These are phyloP conservation scores for Akebia trifoliata DNA, from an alignment of 164 flowering plant genomes.

Conservation along the genomic window DNA sequence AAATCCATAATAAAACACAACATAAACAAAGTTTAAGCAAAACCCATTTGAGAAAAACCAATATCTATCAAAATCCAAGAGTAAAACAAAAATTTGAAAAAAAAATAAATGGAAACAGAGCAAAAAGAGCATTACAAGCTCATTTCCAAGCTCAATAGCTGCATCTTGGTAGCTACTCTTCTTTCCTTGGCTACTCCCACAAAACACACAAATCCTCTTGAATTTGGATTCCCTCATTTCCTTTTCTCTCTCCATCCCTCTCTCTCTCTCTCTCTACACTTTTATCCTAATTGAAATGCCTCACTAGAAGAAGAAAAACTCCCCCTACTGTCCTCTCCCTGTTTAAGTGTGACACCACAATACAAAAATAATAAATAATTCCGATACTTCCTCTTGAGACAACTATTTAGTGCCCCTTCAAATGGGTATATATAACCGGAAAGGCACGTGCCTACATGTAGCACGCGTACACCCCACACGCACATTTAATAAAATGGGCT, in stretches of 20 bases:
- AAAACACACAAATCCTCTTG: conserved; percentile 91
- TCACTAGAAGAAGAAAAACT: not conserved
- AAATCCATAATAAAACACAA: too few species aligned
- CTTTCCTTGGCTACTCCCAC: conserved; percentile 97
- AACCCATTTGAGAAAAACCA: not conserved
- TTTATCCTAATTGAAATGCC: not conserved
- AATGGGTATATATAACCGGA: conserved; percentile 27
- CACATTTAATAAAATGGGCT: not conserved
- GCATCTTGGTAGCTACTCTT: conserved; percentile 91
- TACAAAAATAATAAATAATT: conserved; percentile 6
- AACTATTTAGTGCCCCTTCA: conserved; percentile 17
- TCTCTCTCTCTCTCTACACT: conserved; percentile 4
- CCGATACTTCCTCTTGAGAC: conserved; percentile 10
- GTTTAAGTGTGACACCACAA: conserved; percentile 10
- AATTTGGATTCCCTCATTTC: conserved; percentile 59
- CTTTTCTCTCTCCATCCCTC: conserved; percentile 46
- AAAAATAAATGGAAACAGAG: too few species aligned
- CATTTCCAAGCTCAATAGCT: conserved; percentile 88
- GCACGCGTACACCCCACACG: conserved; percentile 30
- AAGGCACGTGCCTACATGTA: conserved; percentile 37
- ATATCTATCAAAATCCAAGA: not conserved
- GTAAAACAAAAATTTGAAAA: not conserved
- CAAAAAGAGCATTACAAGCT: conserved; percentile 47
- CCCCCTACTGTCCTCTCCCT: conserved; percentile 9
- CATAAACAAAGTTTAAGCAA: not conserved